Evolutionary conservation across 495 filamentous ascomycete genomes (phyloP).

Genomic region (Penicillium paxilli): DNA sequence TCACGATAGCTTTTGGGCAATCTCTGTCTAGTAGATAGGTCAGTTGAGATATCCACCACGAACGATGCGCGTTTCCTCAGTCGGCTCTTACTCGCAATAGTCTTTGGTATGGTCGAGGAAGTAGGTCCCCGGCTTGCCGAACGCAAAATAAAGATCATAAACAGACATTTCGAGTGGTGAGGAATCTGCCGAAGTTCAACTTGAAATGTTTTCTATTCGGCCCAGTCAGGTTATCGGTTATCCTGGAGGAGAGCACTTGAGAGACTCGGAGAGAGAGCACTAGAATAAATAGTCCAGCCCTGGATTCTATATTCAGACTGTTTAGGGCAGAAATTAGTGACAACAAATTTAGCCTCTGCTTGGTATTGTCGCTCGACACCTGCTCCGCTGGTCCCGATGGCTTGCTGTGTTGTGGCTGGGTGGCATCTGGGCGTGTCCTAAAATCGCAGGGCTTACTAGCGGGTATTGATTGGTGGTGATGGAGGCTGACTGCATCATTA

Average conservation of each 20-base stretch:
- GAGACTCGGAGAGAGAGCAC: no score
- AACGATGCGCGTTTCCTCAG: background rate
- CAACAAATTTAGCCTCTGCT: background rate
- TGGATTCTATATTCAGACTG: no score
- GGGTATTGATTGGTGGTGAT: background rate
- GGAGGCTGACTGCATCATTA: background rate
- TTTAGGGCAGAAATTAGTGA: background rate
- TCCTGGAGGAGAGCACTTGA: no score
- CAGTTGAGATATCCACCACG: background rate
- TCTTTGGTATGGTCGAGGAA: background rate
- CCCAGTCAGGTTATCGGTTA: no score
- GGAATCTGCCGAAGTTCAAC: no score
- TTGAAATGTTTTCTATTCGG: no score
- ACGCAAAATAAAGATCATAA: constrained; percentile 6
- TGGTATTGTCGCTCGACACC: background rate
- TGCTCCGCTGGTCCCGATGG: background rate
- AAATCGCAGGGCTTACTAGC: background rate
- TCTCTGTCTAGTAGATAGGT: background rate
- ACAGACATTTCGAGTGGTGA: constrained; percentile 3
- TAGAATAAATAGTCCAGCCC: no score
- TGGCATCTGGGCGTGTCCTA: background rate
- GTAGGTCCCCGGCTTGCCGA: constrained; percentile 5
- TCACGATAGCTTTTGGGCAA: background rate
- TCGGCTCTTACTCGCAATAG: background rate
- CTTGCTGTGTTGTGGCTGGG: background rate